A percentile compares a stretch with the other conserved stretches of the same genome.
Evolutionary conservation across 2,329 filamentous ascomycete genomes (phyloP).

Genomic region (Paradendryphiella salina): DNA sequence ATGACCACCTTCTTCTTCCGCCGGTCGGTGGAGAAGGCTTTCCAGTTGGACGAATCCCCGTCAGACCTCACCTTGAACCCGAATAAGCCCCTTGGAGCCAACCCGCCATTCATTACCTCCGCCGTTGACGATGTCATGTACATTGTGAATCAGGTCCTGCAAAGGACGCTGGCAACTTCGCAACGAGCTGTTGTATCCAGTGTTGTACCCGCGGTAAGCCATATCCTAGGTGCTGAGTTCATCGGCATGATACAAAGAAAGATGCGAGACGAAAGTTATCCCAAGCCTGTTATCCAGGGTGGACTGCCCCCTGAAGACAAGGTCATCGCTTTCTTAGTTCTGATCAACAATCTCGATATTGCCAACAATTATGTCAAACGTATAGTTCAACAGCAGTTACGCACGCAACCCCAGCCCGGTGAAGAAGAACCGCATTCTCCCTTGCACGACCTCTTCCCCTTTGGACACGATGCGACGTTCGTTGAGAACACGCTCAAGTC

Average conservation of each 20-base stretch:
- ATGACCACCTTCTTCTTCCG: conserved; percentile 98
- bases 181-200: conserved; percentile 76
- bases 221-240: conserved; percentile 85
- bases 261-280: conserved; percentile 96
- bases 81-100: conserved; percentile 70
- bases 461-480: conserved; percentile 71
- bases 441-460: conserved; percentile 71
- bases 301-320: conserved; percentile 84
- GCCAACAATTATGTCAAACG: conserved; percentile 87
- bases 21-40: conserved; percentile 93
- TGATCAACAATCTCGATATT: conserved; percentile 94
- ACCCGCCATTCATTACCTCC: conserved; percentile 88
- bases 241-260: conserved; percentile 96
- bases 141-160: conserved; percentile 89
- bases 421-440: conserved; percentile 45
- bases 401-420: conserved; percentile 39
- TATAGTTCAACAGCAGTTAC: conserved; percentile 74
- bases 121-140: conserved; percentile 99
- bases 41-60: conserved; percentile 91
- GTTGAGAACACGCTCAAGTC: conserved; percentile 69
- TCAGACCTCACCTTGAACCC: conserved; percentile 75
- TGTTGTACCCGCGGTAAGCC: conserved; percentile 75
- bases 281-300: conserved; percentile 75
- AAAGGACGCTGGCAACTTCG: conserved; percentile 82
- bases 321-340: conserved; percentile 84